These are phyloP conservation scores for Ceratocystis variospora DNA, from an alignment of 2,329 filamentous ascomycete genomes.

Conservation along the genomic window DNA sequence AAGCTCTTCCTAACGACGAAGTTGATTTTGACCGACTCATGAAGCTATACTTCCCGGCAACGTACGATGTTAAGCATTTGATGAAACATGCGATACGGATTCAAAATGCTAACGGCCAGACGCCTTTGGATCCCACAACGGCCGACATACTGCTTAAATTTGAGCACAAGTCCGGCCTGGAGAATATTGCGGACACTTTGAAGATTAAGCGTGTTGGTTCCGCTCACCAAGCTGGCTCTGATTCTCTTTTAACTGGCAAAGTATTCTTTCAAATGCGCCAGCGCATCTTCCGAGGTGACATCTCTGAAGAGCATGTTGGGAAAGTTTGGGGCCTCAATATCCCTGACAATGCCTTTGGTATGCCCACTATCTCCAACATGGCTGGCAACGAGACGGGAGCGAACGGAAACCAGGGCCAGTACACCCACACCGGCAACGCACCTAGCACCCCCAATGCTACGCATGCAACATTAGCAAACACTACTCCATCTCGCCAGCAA, in stretches of 20 bases:
- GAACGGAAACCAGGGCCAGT: constrained; percentile 26
- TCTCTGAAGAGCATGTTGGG: constrained; percentile 69
- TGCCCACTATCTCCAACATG: constrained; percentile 11
- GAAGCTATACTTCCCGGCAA: constrained; percentile 80
- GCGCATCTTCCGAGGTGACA: constrained; percentile 70
- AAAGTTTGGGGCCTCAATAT: constrained; percentile 88
- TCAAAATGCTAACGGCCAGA: constrained; percentile 48
- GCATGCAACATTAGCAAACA: constrained; percentile 33
- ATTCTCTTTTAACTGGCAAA: constrained; percentile 81
- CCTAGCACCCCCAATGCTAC: constrained; percentile 58
- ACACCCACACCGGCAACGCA: constrained; percentile 34
- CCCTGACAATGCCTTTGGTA: constrained; percentile 34
- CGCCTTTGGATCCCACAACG: constrained; percentile 49
- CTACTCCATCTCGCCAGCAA: constrained; percentile 26
- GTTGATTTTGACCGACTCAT: constrained; percentile 78
- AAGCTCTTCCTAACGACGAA: constrained; percentile 75
- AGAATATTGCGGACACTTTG: constrained; percentile 85
- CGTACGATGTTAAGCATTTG: constrained; percentile 94
- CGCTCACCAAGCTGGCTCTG: constrained; percentile 84
- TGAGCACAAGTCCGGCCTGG: constrained; percentile 79
- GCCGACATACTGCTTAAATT: constrained; percentile 69
- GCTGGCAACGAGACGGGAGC: constrained; percentile 30
- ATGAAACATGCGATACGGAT: constrained; percentile 76
- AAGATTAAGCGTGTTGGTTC: constrained; percentile 78
- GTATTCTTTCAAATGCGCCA: constrained; percentile 91